Evolutionary conservation across 768 basidiomycete species (phyloP), one percentile per base, ranked within the genome.

Genomic region (Auricularia auricula-judae): DNA sequence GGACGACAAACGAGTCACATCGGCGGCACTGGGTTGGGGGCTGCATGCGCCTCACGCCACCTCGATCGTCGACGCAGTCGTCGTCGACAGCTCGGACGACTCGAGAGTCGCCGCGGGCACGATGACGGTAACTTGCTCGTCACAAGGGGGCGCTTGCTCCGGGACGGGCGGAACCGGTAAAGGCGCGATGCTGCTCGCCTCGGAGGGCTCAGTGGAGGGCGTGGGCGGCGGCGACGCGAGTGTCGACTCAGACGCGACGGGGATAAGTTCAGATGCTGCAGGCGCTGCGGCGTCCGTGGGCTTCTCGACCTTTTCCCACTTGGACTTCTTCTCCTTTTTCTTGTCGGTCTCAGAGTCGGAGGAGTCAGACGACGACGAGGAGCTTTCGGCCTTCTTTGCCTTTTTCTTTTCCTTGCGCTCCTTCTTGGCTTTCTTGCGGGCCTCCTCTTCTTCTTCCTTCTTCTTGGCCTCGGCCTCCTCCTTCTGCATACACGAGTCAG

Each of bases 391-490:
- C 36, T 66, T 68, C 63, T 72, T 71, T 44, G 66, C 67, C 67
- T 67, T 69, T 61, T 69, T 62, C 69, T 71, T 68, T 68, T 63
- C 58, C 65, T 59, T 56, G 36, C 58, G 23, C 59, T 62, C 54
- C 36, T 63, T 65, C 58, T 66, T 62, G 34, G 47, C 10, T 51
- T 62, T 62, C 64, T 42, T 42, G 12, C 39, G 39, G 39, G 66
- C 65, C 42, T 68, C 65, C 62, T 65, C 62, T 47, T 65, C 53
- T 39, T 63, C 67, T 65, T 71, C 65, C 36, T 68, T 69, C 33
- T 65, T 53, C 29, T 67, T 65, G 4, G 65, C 62, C 63, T 83
- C 83, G 71, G 76, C 74, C 63, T 78, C 77, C 68, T 79, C 78
- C 70, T 74, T 75, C 78, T 80, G 44, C 64, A 71, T 42, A 43